A percentile compares a stretch with the other conserved stretches of the same genome.
These are phyloP conservation scores for Pseudofabraea citricarpa DNA, from an alignment of 2,329 filamentous ascomycete species.

Conservation along the genomic window DNA sequence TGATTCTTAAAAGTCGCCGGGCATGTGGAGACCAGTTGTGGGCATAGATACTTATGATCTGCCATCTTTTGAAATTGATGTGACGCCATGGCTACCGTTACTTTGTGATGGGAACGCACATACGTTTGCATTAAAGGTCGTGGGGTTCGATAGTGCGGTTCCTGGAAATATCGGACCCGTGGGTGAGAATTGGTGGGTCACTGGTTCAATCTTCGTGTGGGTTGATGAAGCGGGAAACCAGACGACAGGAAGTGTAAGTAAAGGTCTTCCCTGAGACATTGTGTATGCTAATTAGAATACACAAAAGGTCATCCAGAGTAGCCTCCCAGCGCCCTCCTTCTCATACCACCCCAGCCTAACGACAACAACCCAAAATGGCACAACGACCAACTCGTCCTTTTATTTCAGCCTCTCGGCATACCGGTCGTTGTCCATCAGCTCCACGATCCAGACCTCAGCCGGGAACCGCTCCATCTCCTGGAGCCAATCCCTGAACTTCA, in stretches of 20 bases:
- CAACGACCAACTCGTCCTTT: constrained; percentile 25
- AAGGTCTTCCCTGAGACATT: neutral
- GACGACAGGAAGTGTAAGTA: constrained; percentile 10
- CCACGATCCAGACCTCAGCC: constrained; percentile 19
- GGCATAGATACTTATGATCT: constrained; percentile 74
- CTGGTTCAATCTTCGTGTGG: constrained; percentile 73
- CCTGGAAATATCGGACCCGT: constrained; percentile 43
- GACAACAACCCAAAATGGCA: constrained; percentile 12
- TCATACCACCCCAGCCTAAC: constrained; percentile 20
- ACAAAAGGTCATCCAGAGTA: constrained; percentile 11
- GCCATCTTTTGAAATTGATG: constrained; percentile 71
- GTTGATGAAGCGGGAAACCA: constrained; percentile 14
- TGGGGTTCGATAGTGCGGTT: constrained; percentile 46
- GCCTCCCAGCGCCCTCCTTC: constrained; percentile 16
- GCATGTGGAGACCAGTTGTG: constrained; percentile 70
- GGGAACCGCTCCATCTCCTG: constrained; percentile 15
- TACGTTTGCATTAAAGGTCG: constrained; percentile 59
- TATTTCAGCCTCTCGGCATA: constrained; percentile 23
- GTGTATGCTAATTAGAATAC: neutral
- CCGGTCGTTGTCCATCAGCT: constrained; percentile 23
- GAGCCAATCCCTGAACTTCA: constrained; percentile 25
- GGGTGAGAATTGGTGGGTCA: constrained; percentile 66
- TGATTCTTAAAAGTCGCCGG: too few relatives aligned
- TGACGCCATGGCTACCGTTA: constrained; percentile 66
- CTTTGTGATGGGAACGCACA: constrained; percentile 61